Evolutionary conservation across 306 rosid genomes (phyloP), one percentile per base, ranked within the genome.

Genomic region (Pterocarpus macrocarpus): DNA sequence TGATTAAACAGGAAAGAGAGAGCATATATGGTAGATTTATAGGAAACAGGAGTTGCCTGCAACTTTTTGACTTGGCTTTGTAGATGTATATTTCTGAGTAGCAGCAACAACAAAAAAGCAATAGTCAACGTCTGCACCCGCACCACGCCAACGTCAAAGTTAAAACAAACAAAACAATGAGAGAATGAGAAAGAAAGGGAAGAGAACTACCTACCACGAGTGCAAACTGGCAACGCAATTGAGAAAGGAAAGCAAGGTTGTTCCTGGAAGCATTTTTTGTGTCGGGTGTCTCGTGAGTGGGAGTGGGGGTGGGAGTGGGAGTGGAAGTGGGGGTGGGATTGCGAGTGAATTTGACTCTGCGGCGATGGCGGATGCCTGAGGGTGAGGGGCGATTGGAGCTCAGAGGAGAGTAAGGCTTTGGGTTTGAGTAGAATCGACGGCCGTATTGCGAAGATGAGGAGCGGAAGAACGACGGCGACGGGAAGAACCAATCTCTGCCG

Each of bases 401-500:
- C 45, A 63, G n/a, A 62, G 84, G 49, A 55, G 86, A 44, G 66
- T 44, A 41, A 2, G 82, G 83, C 12, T 47, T 89, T 68, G 93
- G 64, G 13, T 83, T 84, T 32, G 91, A 62, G 68, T 85, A 59
- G 87, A 87, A 91, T 58, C 86, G 85, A 4, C 91, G 92, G 59
- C 82, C 81, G 73, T 79, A 63, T 32, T 81, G 90, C 2, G 77
- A 53, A 4, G 86, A 71, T 6, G 90, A 59, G 67, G 90, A 74
- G 61, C 88, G 85, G 81, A 77, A 4, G 86, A 78, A 86, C 33
- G 95, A 86, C 82, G 90, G 94, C 8, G 98, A 86, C 28, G 95
- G 98, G 83, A 90, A 94, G 84, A 88, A 87, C 98, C 98, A 90
- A 85, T 92, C 97, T 47, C 97, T 79, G 49, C 86, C 85, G 36